Conservation (phyloP, 164 flowering plant species). For the Dillenia turbinata region DNA sequence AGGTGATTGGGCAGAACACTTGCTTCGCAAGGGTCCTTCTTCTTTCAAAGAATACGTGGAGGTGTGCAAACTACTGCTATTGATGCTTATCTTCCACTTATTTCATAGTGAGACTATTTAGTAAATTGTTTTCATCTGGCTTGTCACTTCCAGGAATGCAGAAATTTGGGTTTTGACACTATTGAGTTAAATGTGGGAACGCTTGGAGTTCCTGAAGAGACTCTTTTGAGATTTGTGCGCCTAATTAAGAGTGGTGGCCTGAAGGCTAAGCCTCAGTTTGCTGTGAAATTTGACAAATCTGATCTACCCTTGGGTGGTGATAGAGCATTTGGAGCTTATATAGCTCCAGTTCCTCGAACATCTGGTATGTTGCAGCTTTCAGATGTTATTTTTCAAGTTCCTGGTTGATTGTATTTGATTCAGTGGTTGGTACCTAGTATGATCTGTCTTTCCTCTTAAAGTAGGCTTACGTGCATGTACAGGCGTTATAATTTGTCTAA, state of each 20-base stretch:
- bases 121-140: neutral
- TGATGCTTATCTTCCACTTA: neutral
- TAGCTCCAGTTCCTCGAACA: constrained; percentile 47
- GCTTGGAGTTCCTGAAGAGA: constrained; percentile 79
- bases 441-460: too few relatives aligned
- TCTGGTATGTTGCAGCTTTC: constrained; percentile 36
- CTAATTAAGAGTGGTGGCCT: constrained; percentile 74
- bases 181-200: constrained; percentile 79
- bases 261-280: constrained; percentile 76
- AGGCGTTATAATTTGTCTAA: too few relatives aligned
- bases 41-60: constrained; percentile 69
- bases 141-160: constrained; percentile 61
- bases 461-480: too few relatives aligned
- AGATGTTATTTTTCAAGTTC: neutral
- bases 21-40: constrained; percentile 62
- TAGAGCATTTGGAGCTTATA: constrained; percentile 86
- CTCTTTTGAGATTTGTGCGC: constrained; percentile 76
- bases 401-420: neutral
- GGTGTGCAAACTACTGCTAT: constrained; percentile 28
- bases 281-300: constrained; percentile 66
- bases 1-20: constrained; percentile 88
- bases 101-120: neutral
- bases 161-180: constrained; percentile 81
- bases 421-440: too few relatives aligned
- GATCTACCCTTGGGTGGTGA: constrained; percentile 54